Conservation (phyloP, 2,329 filamentous ascomycete genomes). For the Neonectria hederae region DNA sequence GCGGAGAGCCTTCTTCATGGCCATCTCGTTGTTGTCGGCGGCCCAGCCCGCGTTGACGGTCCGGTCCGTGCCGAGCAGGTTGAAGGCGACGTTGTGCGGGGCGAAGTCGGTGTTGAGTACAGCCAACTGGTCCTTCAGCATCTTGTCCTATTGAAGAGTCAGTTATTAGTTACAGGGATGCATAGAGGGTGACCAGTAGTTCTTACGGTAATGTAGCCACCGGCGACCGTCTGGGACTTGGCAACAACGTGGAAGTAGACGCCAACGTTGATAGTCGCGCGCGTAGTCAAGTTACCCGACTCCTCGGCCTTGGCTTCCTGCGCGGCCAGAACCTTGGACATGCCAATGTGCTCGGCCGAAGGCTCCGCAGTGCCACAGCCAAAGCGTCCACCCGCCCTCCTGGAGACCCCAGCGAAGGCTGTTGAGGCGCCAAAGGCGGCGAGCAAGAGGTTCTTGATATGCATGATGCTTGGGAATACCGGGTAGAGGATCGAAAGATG, state of each 20-base stretch:
- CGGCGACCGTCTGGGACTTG: background rate
- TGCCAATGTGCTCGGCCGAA: background rate
- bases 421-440: background rate
- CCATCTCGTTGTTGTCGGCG: conserved; percentile 46
- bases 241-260: conserved; percentile 10
- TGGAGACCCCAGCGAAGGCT: background rate
- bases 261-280: conserved; percentile 1
- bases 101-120: conserved; percentile 56
- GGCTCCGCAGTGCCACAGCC: background rate
- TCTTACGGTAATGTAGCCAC: background rate
- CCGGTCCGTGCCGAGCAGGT: conserved; percentile 51
- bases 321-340: conserved; percentile 3
- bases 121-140: background rate
- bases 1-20: conserved; percentile 57
- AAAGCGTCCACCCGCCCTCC: background rate
- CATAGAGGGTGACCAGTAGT: background rate
- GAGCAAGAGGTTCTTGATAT: background rate
- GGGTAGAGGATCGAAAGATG: background rate
- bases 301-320: conserved; percentile 1
- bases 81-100: conserved; percentile 54
- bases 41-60: conserved; percentile 59
- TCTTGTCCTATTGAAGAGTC: background rate
- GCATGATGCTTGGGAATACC: background rate
- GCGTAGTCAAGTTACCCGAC: background rate
- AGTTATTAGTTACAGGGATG: background rate